Conservation (phyloP, 495 filamentous ascomycete species). For the Lepraria neglecta region DNA sequence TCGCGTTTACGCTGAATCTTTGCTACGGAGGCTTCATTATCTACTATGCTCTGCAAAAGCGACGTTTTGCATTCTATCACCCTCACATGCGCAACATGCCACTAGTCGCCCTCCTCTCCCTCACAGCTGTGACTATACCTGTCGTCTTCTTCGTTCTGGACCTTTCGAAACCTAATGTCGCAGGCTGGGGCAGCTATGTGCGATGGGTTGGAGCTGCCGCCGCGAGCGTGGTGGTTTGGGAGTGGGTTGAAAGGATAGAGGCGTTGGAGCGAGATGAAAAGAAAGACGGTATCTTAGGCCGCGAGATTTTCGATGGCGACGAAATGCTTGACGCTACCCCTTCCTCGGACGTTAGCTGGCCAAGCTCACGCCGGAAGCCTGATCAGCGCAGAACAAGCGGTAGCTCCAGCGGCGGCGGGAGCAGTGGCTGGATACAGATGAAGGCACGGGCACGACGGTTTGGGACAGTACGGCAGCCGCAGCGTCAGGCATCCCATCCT, state of each 20-base stretch:
- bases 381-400: constrained; percentile 20
- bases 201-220: constrained; percentile 95
- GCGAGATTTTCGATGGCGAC: constrained; percentile 94
- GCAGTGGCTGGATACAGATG: constrained; percentile 43
- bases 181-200: constrained; percentile 95
- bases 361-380: constrained; percentile 22
- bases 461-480: constrained; percentile 7
- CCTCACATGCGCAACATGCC: constrained; percentile 87
- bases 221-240: constrained; percentile 96
- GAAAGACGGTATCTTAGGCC: constrained; percentile 88
- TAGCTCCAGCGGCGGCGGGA: constrained; percentile 37
- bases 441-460: constrained; percentile 38
- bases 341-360: constrained; percentile 51
- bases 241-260: constrained; percentile 99
- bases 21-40: constrained; percentile 94
- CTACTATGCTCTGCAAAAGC: constrained; percentile 89
- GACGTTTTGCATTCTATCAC: constrained; percentile 89
- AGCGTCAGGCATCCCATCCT: neutral
- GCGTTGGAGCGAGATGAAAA: constrained; percentile 91
- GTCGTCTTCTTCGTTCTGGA: constrained; percentile 95
- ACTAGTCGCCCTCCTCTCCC: constrained; percentile 71
- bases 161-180: constrained; percentile 77
- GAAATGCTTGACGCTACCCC: constrained; percentile 82
- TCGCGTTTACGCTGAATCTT: constrained; percentile 80
- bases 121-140: constrained; percentile 76